These are phyloP conservation scores for Phoma sp. DNA, from an alignment of 2,329 filamentous ascomycete genomes.

Conservation along the genomic window DNA sequence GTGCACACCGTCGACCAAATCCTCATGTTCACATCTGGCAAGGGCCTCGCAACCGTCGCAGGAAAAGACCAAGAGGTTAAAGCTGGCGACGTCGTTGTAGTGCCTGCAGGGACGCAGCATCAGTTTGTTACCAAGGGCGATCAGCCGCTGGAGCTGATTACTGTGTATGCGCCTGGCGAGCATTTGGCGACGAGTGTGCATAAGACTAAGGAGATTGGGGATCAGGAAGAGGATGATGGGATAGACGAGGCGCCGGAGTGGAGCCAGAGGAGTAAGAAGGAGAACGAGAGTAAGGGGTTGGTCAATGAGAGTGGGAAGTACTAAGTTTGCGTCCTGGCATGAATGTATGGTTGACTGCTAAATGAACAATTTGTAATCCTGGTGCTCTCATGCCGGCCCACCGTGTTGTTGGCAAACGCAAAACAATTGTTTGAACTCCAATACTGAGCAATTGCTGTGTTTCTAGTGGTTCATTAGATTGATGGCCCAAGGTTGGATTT, in stretches of 20 bases:
- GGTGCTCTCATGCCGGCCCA: no score
- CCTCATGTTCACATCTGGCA: constrained; percentile 68
- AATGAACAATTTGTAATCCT: no score
- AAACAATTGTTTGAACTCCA: no score
- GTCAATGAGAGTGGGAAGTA: constrained; percentile 56
- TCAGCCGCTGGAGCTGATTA: constrained; percentile 67
- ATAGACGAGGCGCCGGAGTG: constrained; percentile 68
- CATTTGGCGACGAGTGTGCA: constrained; percentile 67
- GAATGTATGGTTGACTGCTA: background rate
- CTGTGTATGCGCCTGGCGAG: constrained; percentile 69
- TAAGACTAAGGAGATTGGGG: constrained; percentile 68
- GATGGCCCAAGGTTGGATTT: no score
- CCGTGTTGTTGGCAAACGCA: no score
- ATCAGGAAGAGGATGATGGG: constrained; percentile 67
- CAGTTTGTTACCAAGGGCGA: constrained; percentile 70
- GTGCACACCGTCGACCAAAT: constrained; percentile 69
- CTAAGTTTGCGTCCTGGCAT: constrained; percentile 5
- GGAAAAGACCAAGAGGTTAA: constrained; percentile 65
- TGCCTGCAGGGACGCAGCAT: constrained; percentile 71
- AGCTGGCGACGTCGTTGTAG: constrained; percentile 66
- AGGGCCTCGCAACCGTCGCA: constrained; percentile 64
- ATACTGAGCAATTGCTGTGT: no score
- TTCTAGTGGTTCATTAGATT: no score
- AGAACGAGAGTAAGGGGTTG: constrained; percentile 64
- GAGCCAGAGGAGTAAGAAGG: constrained; percentile 63